phyloP scores from a whole-genome alignment of 2,329 filamentous ascomycete genomes.

The Colletotrichum sidae region DNA sequence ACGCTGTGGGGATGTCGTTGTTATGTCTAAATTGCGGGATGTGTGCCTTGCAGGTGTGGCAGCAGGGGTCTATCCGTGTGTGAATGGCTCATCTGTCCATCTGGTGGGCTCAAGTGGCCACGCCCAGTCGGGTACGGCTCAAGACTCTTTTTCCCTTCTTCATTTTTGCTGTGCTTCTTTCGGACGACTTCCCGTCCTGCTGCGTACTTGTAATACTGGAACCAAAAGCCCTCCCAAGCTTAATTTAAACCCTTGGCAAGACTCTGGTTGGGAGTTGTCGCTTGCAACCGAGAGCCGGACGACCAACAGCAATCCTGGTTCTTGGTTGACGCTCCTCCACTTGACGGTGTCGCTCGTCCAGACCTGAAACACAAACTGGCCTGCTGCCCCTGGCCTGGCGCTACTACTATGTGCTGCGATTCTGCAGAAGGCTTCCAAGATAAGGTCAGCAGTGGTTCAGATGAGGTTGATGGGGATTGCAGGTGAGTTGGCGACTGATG shows the following conservation, averaged over 20 bases:
- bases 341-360: conserved; percentile 16
- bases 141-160: neutral
- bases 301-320: conserved; percentile 13
- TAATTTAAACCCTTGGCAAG: conserved; percentile 27
- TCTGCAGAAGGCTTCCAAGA: neutral
- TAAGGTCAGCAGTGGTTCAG: conserved; percentile 1
- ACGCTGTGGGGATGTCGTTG: conserved; percentile 28
- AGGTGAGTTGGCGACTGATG: neutral
- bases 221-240: conserved; percentile 15
- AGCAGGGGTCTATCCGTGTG: conserved; percentile 7
- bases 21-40: conserved; percentile 37
- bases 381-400: conserved; percentile 33
- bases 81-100: neutral
- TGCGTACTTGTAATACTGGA: too few relatives aligned
- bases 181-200: conserved; percentile 8
- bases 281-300: conserved; percentile 13
- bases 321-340: neutral
- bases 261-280: neutral
- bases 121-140: too few relatives aligned
- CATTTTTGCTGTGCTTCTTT: neutral
- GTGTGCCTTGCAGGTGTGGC: conserved; percentile 30
- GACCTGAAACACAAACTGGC: conserved; percentile 33
- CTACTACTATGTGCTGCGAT: conserved; percentile 13
- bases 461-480: neutral
- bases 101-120: neutral